Percentiles rank a stretch among this genome's conserved stretches.
Evolutionary conservation across 2,329 filamentous ascomycete genomes (phyloP).

Genomic region (Ophiosphaerella narmari): DNA sequence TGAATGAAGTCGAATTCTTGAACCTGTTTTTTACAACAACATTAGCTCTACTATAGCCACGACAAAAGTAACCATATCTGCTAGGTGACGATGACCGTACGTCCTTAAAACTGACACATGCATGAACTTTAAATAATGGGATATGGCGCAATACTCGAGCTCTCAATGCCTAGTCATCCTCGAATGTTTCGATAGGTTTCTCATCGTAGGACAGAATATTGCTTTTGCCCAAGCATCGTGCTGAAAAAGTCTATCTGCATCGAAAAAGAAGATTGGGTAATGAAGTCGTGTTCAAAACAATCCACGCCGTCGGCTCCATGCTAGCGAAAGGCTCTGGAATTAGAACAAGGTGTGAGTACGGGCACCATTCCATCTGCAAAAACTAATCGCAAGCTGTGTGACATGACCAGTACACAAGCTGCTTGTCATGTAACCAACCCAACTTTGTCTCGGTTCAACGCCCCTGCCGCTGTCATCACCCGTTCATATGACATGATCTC

Average conservation of each 20-base stretch:
- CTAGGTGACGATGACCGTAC: no score
- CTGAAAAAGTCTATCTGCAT: not conserved
- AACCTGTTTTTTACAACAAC: no score
- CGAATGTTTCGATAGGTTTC: not conserved
- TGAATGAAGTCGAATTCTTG: no score
- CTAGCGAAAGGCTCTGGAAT: not conserved
- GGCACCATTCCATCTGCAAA: not conserved
- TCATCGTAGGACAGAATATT: constrained; percentile 2
- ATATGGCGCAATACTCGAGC: not conserved
- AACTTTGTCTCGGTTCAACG: constrained; percentile 1
- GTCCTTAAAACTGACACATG: no score
- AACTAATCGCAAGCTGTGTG: not conserved
- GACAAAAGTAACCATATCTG: no score
- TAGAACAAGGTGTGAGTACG: not conserved
- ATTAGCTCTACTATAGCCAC: no score
- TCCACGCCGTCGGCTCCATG: not conserved
- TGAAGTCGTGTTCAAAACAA: not conserved
- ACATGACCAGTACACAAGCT: not conserved
- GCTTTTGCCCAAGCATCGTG: not conserved
- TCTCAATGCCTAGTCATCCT: not conserved
- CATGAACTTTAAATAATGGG: no score
- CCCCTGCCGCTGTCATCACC: not conserved
- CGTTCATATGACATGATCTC: not conserved
- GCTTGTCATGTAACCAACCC: not conserved
- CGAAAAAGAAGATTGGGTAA: not conserved